Percentiles rank a stretch among this genome's conserved stretches.
Conservation (phyloP, 139 green algal genomes). For the Nannochloris sp. region DNA sequence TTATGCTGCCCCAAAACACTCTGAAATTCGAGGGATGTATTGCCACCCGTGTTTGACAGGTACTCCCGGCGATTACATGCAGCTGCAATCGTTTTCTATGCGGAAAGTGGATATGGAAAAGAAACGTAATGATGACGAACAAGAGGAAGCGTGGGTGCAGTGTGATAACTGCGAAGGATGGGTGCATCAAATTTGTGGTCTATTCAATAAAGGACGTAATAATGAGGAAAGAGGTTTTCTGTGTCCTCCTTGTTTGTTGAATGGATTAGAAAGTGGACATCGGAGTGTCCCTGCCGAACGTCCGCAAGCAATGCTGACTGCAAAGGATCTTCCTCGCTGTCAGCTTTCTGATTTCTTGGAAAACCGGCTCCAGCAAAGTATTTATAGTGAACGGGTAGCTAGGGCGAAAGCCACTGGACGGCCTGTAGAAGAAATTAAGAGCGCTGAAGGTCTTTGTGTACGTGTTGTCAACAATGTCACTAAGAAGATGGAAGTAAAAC, state of each 20-base stretch:
- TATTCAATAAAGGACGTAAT: constrained; percentile 96
- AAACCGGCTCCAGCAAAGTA: constrained; percentile 12
- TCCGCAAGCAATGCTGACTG: constrained; percentile 83
- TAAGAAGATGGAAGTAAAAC: constrained; percentile 85
- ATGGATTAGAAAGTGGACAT: constrained; percentile 34
- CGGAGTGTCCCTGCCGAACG: constrained; percentile 52
- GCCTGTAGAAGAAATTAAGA: constrained; percentile 42
- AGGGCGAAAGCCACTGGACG: constrained; percentile 24
- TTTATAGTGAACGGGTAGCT: constrained; percentile 12
- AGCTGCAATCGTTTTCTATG: constrained; percentile 35
- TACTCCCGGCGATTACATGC: constrained; percentile 44
- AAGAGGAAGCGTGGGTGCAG: constrained; percentile 91
- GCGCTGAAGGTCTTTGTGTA: constrained; percentile 59
- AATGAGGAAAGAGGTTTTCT: constrained; percentile 77
- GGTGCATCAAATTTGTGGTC: constrained; percentile 94
- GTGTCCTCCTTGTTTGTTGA: constrained; percentile 84
- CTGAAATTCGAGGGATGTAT: constrained; percentile 56
- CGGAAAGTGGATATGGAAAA: constrained; percentile 64
- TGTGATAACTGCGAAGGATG: constrained; percentile 93
- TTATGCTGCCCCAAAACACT: constrained; percentile 33
- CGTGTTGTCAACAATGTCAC: constrained; percentile 89
- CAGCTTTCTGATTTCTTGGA: constrained; percentile 65
- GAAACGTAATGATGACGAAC: constrained; percentile 89
- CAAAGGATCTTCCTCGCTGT: constrained; percentile 74
- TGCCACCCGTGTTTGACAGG: constrained; percentile 76